phyloP scores from a whole-genome alignment of 2,329 filamentous ascomycete genomes.

The Neurospora sp. region DNA sequence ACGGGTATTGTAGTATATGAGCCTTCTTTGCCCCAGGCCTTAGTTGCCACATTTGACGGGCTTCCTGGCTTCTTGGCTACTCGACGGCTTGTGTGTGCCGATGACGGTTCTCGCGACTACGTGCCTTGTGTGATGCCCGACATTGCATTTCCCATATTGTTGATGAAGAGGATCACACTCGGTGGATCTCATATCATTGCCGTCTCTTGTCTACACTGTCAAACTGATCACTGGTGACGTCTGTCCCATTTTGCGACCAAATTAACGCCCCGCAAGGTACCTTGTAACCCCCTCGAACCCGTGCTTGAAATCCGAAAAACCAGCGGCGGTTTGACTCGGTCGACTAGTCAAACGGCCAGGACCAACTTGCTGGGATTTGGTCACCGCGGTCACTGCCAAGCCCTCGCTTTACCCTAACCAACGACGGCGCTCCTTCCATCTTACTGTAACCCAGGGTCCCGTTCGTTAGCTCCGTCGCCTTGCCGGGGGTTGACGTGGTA shows the following conservation, averaged over 20 bases:
- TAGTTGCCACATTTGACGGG: neutral
- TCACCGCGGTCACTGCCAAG: constrained; percentile 1
- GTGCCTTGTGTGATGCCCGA: neutral
- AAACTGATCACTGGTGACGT: neutral
- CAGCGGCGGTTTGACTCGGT: constrained; percentile 5
- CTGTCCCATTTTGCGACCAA: constrained; percentile 1
- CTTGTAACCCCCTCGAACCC: neutral
- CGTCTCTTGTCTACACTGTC: neutral
- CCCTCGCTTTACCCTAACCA: neutral
- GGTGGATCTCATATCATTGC: neutral
- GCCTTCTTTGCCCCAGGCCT: neutral
- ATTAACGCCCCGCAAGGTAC: constrained; percentile 7
- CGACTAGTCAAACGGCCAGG: constrained; percentile 14
- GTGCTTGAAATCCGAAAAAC: neutral
- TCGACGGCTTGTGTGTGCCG: neutral
- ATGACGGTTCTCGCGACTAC: neutral
- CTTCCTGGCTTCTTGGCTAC: neutral
- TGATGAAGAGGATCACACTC: neutral
- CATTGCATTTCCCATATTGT: neutral
- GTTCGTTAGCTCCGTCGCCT: neutral
- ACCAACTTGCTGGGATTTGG: constrained; percentile 12
- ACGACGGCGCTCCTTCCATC: neutral
- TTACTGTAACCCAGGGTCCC: neutral
- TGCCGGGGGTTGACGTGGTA: constrained; percentile 3
- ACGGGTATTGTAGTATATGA: neutral